phyloP scores from a whole-genome alignment of 495 filamentous ascomycete species.

The Sporormia fimetaria region DNA sequence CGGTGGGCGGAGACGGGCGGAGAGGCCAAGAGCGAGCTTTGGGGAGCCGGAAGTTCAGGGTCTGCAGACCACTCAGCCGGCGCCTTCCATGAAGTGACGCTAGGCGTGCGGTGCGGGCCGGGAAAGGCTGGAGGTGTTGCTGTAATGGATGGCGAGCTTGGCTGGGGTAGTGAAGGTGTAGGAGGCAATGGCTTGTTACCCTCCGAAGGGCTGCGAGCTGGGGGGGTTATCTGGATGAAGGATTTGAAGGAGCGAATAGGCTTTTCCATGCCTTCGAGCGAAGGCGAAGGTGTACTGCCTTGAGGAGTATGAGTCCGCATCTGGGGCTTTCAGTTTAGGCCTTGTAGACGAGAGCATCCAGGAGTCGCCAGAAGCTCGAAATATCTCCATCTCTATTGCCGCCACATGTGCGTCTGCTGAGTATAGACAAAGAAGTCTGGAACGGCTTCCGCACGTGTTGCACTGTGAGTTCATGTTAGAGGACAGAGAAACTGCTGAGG shows the following conservation, averaged over 20 bases:
- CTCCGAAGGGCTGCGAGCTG: slow-evolving; percentile 1
- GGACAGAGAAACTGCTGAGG: no score
- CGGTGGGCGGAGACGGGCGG: no score
- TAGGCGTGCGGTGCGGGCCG: slow-evolving; percentile 1
- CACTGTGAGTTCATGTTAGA: no score
- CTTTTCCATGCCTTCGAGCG: slow-evolving; percentile 24
- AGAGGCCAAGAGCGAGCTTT: background rate
- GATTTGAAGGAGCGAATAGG: slow-evolving; percentile 25
- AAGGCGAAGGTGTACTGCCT: slow-evolving; percentile 12
- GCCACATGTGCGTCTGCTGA: slow-evolving; percentile 11
- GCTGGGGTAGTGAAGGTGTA: slow-evolving; percentile 5
- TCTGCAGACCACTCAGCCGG: slow-evolving; percentile 13
- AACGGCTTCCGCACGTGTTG: background rate
- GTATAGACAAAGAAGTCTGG: slow-evolving; percentile 4
- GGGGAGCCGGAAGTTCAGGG: slow-evolving; percentile 2
- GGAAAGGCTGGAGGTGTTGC: slow-evolving; percentile 1
- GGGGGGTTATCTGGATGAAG: slow-evolving; percentile 18
- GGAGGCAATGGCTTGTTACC: slow-evolving; percentile 21
- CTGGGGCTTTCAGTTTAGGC: slow-evolving; percentile 11
- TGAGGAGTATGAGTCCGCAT: slow-evolving; percentile 15
- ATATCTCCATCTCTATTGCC: slow-evolving; percentile 6
- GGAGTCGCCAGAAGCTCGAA: slow-evolving; percentile 1
- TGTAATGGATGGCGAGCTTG: background rate
- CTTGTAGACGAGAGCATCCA: slow-evolving; percentile 2
- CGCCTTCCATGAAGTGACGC: slow-evolving; percentile 11